phyloP scores from a whole-genome alignment of 352 stramenopile species.

The Phytophthora megakarya region DNA sequence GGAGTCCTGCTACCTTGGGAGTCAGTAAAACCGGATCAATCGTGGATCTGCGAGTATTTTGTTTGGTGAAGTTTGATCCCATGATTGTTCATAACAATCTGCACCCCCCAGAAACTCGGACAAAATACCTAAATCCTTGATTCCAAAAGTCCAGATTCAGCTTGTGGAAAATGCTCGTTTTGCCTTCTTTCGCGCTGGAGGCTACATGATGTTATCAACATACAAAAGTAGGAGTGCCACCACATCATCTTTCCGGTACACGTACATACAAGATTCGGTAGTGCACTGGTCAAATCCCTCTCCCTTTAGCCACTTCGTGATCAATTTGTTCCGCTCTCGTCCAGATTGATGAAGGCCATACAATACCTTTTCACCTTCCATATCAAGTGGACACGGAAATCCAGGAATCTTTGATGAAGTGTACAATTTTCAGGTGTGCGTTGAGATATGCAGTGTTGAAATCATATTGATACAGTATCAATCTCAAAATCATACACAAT shows the following conservation, averaged over 20 bases:
- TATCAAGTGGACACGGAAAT: no score
- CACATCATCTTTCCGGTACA: neutral
- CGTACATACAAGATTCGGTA: conserved; percentile 13
- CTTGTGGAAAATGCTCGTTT: conserved; percentile 3
- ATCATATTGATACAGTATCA: no score
- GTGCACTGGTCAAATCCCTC: neutral
- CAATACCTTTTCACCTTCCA: no score
- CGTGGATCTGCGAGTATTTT: neutral
- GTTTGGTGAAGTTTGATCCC: neutral
- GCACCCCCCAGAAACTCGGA: neutral
- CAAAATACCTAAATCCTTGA: conserved; percentile 1
- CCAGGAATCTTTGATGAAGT: no score
- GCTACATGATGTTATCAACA: conserved; percentile 6
- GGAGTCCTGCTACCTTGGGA: no score
- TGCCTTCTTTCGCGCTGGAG: conserved; percentile 2
- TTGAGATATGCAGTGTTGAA: no score
- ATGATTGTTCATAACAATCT: neutral
- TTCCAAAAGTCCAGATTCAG: conserved; percentile 5
- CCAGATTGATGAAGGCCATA: conserved; percentile 9
- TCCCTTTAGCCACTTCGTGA: neutral
- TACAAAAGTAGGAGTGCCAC: neutral
- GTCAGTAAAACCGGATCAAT: no score
- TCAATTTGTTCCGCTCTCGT: conserved; percentile 5
- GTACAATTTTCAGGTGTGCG: no score
- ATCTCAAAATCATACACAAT: no score